These are phyloP conservation scores for Anthracocystis walkeri DNA, from an alignment of 1,284 basidiomycete genomes.

Conservation along the genomic window DNA sequence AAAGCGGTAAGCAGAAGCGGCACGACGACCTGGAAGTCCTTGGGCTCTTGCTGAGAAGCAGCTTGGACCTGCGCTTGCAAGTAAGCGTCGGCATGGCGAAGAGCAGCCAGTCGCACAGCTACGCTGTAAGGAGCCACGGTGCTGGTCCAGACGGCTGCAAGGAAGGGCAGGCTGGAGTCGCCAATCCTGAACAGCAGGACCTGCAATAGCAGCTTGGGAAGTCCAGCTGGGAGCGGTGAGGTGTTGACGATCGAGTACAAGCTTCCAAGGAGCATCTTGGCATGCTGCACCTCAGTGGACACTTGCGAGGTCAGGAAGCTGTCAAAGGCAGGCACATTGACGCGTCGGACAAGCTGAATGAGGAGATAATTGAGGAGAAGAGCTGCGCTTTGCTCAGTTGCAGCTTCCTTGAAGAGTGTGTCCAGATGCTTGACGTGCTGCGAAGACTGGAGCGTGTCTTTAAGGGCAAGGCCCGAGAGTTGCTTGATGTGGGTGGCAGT, in stretches of 20 bases:
- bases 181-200: conserved; percentile 78
- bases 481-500: conserved; percentile 25
- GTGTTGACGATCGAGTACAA: conserved; percentile 50
- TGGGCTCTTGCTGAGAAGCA: conserved; percentile 15
- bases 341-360: conserved; percentile 36
- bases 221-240: conserved; percentile 14
- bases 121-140: conserved; percentile 55
- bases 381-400: conserved; percentile 30
- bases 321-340: conserved; percentile 28
- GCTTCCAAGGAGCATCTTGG: conserved; percentile 24
- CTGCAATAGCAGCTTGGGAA: conserved; percentile 37
- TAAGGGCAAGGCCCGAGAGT: conserved; percentile 11
- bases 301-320: conserved; percentile 34
- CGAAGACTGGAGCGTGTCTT: conserved; percentile 23
- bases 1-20: conserved; percentile 81
- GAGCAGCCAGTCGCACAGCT: conserved; percentile 77
- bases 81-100: conserved; percentile 79
- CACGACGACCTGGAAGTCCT: conserved; percentile 86
- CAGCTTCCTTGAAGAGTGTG: conserved; percentile 19
- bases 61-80: conserved; percentile 71
- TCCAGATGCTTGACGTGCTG: conserved; percentile 28
- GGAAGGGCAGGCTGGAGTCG: conserved; percentile 82
- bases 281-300: conserved; percentile 18
- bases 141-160: conserved; percentile 77
- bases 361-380: conserved; percentile 30